phyloP scores from a whole-genome alignment of 257 asterid species.

The Solanum sejunctum region DNA sequence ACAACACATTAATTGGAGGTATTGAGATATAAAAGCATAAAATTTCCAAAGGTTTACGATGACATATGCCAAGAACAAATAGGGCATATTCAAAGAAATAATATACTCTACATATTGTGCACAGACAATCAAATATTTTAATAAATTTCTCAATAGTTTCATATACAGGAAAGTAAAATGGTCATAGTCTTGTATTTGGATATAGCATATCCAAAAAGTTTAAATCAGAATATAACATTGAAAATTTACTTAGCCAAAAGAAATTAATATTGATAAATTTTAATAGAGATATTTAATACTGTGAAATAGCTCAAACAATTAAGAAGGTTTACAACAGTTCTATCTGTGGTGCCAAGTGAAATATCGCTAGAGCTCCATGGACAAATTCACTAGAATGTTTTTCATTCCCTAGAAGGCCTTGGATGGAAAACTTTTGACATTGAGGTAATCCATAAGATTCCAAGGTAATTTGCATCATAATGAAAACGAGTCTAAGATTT shows the following conservation, averaged over 20 bases:
- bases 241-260: neutral
- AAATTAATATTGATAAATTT: neutral
- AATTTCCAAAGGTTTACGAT: neutral
- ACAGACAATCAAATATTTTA: slow-evolving; percentile 81
- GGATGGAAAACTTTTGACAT: slow-evolving; percentile 86
- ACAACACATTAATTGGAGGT: neutral
- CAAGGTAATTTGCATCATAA: neutral
- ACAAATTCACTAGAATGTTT: slow-evolving; percentile 41
- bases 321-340: neutral
- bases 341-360: slow-evolving; percentile 99
- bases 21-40: neutral
- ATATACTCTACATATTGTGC: slow-evolving; percentile 47
- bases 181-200: slow-evolving; percentile 69
- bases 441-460: slow-evolving; percentile 9
- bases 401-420: slow-evolving; percentile 86
- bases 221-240: neutral
- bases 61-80: neutral
- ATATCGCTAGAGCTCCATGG: slow-evolving; percentile 80
- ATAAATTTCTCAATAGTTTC: slow-evolving; percentile 76
- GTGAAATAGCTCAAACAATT: neutral
- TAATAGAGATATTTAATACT: neutral
- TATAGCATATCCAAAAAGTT: neutral
- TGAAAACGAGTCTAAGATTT: neutral
- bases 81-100: neutral
- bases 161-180: slow-evolving; percentile 85